Conservation (phyloP, 148 eudicot genomes). For the Silene latifolia region DNA sequence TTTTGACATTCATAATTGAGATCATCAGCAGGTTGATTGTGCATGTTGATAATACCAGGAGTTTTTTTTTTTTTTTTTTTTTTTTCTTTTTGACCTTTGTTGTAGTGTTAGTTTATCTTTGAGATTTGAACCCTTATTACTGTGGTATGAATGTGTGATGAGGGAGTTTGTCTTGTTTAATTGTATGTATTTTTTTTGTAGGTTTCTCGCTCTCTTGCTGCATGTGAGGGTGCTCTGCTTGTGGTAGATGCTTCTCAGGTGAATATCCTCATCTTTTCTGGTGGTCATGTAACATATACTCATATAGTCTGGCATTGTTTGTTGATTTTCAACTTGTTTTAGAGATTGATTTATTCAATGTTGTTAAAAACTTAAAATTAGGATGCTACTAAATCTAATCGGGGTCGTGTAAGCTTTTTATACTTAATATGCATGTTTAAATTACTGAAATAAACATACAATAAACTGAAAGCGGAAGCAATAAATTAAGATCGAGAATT, state of each 20-base stretch:
- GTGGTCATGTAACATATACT: background rate
- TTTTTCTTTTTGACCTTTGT: background rate
- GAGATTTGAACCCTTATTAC: background rate
- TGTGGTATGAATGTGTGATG: background rate
- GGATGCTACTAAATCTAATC: too few relatives aligned
- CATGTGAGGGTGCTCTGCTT: slow-evolving; percentile 98
- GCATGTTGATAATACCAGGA: background rate
- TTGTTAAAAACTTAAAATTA: too few relatives aligned
- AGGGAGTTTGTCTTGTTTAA: background rate
- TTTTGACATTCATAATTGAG: background rate
- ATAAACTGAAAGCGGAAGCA: too few relatives aligned
- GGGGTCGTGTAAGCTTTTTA: too few relatives aligned
- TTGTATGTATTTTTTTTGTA: slow-evolving; percentile 21
- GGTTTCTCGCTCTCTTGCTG: slow-evolving; percentile 99
- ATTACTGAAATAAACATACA: too few relatives aligned
- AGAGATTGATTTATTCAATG: too few relatives aligned
- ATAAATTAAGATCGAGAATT: too few relatives aligned
- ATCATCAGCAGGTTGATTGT: background rate
- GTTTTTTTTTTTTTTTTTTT: too few relatives aligned
- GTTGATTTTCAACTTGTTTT: background rate
- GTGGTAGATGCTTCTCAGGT: slow-evolving; percentile 96
- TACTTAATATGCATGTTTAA: too few relatives aligned
- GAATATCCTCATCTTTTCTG: slow-evolving; percentile 15
- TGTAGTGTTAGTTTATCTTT: background rate
- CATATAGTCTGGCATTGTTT: background rate